A percentile compares a stretch with the other conserved stretches of the same genome.
Conservation (phyloP, 23 red algal genomes). For the Gracilaria vermiculophylla region DNA sequence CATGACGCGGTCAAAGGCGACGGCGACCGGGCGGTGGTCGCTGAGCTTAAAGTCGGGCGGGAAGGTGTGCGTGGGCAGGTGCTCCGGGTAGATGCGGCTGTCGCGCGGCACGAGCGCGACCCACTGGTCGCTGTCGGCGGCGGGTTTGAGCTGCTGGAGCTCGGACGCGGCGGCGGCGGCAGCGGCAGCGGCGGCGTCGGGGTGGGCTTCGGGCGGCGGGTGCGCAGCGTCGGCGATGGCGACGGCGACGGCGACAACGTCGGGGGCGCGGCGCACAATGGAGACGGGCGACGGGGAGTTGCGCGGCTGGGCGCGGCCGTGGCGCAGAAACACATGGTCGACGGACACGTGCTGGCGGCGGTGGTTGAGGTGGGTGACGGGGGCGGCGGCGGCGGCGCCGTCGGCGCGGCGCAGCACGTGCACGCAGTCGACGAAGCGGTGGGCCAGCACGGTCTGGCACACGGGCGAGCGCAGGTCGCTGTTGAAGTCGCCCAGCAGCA, state of each 20-base stretch:
- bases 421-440: slow-evolving; percentile 17
- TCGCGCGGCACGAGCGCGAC: background rate
- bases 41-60: slow-evolving; percentile 29
- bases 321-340: slow-evolving; percentile 44
- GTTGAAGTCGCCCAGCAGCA: slow-evolving; percentile 52
- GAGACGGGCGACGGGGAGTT: background rate
- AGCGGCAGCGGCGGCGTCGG: too few relatives aligned
- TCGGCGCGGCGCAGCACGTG: background rate
- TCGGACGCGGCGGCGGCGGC: too few relatives aligned
- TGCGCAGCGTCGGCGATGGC: too few relatives aligned
- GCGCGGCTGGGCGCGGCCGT: background rate
- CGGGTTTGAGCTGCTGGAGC: too few relatives aligned
- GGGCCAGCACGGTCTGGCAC: background rate
- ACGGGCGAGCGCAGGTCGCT: slow-evolving; percentile 20
- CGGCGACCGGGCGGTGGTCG: slow-evolving; percentile 36
- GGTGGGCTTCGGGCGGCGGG: too few relatives aligned
- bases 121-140: background rate
- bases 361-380: slow-evolving; percentile 42
- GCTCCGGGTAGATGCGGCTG: background rate
- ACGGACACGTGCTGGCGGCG: slow-evolving; percentile 35
- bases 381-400: too few relatives aligned
- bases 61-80: background rate
- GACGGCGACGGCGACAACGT: background rate
- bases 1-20: background rate
- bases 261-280: background rate